Evolutionary conservation across 2,329 filamentous ascomycete species (phyloP).

Genomic region (Sporothrix variecibatus): DNA sequence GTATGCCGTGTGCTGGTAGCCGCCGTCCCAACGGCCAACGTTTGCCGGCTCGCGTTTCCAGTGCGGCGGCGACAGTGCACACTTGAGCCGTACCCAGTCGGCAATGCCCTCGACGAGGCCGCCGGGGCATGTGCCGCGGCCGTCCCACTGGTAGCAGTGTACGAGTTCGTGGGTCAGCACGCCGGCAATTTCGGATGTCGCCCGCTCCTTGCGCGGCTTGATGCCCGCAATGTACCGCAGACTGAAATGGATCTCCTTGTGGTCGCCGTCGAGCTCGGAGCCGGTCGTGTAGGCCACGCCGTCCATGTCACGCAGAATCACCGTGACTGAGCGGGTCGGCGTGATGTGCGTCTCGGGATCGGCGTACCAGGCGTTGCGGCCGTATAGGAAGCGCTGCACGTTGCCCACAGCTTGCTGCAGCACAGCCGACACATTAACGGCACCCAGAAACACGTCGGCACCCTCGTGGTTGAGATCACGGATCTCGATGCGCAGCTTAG

Average conservation of each 20-base stretch:
- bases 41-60: slow-evolving; percentile 63
- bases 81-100: slow-evolving; percentile 84
- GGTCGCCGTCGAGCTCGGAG: slow-evolving; percentile 74
- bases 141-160: slow-evolving; percentile 88
- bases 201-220: slow-evolving; percentile 42
- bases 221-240: slow-evolving; percentile 68
- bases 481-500: slow-evolving; percentile 61
- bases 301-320: slow-evolving; percentile 75
- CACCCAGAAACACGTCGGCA: slow-evolving; percentile 64
- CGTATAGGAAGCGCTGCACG: slow-evolving; percentile 74
- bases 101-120: slow-evolving; percentile 90
- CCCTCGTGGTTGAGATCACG: slow-evolving; percentile 62
- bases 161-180: slow-evolving; percentile 92
- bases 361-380: slow-evolving; percentile 44
- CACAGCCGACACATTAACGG: slow-evolving; percentile 63
- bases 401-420: slow-evolving; percentile 64
- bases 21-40: slow-evolving; percentile 73
- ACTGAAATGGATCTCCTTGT: slow-evolving; percentile 92
- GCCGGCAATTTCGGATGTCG: slow-evolving; percentile 68
- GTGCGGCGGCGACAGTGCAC: slow-evolving; percentile 74
- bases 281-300: slow-evolving; percentile 91
- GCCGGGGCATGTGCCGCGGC: slow-evolving; percentile 60
- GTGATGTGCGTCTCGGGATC: slow-evolving; percentile 48
- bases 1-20: slow-evolving; percentile 89
- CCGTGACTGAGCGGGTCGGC: slow-evolving; percentile 80